These are phyloP conservation scores for Lithocarpus polystachyus DNA, from an alignment of 306 rosid genomes.

Conservation along the genomic window DNA sequence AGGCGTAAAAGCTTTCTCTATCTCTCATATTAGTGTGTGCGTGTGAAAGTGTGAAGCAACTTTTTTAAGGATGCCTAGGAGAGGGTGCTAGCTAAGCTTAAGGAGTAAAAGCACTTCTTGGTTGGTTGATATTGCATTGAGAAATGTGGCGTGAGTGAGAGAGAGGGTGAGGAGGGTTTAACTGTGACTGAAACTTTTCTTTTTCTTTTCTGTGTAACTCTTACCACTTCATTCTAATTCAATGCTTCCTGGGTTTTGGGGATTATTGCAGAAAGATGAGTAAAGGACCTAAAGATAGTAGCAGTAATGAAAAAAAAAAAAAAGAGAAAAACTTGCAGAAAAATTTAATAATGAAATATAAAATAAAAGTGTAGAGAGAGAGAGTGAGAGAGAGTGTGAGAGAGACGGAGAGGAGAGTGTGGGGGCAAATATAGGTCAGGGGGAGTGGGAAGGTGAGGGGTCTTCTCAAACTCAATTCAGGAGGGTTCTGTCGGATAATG, in stretches of 20 bases:
- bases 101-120: constrained; percentile 25
- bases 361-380: background rate
- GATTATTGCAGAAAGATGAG: constrained; percentile 13
- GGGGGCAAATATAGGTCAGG: constrained; percentile 13
- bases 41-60: constrained; percentile 28
- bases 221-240: background rate
- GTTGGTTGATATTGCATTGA: constrained; percentile 33
- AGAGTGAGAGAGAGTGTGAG: background rate
- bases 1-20: background rate
- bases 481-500: constrained; percentile 28
- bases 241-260: constrained; percentile 30
- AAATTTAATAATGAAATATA: too few species aligned
- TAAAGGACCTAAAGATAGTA: too few species aligned
- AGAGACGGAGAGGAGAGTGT: constrained; percentile 1
- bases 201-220: background rate
- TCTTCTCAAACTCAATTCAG: constrained; percentile 36
- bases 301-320: too few species aligned
- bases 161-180: constrained; percentile 14
- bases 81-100: constrained; percentile 19
- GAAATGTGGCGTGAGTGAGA: constrained; percentile 21
- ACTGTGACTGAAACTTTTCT: constrained; percentile 6
- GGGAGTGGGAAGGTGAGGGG: constrained; percentile 12
- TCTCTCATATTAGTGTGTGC: background rate
- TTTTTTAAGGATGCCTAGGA: constrained; percentile 28
- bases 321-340: too few species aligned